phyloP scores from a whole-genome alignment of 2,329 filamentous ascomycete species.

The Beauveria sp. region DNA sequence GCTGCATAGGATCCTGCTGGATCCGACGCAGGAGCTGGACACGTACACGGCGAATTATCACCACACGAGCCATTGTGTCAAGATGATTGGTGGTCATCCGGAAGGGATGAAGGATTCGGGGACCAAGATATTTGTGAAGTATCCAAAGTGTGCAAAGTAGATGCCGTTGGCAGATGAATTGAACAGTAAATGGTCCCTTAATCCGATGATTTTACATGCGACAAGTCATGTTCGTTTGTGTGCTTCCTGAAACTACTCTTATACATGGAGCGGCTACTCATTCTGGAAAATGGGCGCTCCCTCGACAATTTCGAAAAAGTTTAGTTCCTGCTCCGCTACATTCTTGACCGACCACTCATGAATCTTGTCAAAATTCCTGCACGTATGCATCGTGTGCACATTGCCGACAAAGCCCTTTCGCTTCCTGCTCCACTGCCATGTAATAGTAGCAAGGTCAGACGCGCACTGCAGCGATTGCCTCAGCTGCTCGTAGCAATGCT shows the following conservation, averaged over 20 bases:
- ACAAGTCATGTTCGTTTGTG: too few species aligned
- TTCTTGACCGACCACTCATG: constrained; percentile 38
- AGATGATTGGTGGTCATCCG: constrained; percentile 14
- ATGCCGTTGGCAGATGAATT: background rate
- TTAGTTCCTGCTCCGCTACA: constrained; percentile 9
- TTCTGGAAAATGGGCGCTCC: constrained; percentile 12
- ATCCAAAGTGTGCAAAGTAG: constrained; percentile 14
- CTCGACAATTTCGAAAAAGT: constrained; percentile 13
- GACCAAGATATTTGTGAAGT: constrained; percentile 17
- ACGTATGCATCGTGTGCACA: constrained; percentile 43
- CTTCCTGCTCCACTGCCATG: constrained; percentile 39
- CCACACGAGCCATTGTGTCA: constrained; percentile 17
- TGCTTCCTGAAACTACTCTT: background rate
- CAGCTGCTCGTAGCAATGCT: constrained; percentile 49
- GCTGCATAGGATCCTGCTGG: constrained; percentile 15
- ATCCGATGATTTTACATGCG: too few species aligned
- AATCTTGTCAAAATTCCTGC: constrained; percentile 44
- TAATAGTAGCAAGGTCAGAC: constrained; percentile 45
- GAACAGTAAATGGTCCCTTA: too few species aligned
- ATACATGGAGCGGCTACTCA: background rate
- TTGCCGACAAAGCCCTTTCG: constrained; percentile 42
- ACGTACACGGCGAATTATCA: constrained; percentile 17
- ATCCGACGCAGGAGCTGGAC: constrained; percentile 14
- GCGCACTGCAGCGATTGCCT: constrained; percentile 46
- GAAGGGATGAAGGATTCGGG: constrained; percentile 14